A percentile compares a stretch with the other conserved stretches of the same genome.
phyloP scores from a whole-genome alignment of 2,329 filamentous ascomycete genomes.

The Leptographium galeiforme region DNA sequence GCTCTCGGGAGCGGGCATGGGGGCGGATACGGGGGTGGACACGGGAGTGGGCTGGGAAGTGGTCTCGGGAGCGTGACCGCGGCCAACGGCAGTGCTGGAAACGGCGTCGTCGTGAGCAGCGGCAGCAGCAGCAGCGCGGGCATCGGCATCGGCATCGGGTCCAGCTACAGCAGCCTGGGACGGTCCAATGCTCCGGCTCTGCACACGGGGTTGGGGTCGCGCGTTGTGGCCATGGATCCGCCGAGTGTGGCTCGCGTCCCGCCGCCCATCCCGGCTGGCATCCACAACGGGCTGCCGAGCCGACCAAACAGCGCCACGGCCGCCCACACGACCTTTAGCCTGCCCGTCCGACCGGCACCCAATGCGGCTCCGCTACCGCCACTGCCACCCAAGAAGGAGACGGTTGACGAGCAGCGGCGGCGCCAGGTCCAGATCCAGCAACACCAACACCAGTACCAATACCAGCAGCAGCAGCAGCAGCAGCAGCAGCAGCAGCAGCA shows the following conservation, averaged over 20 bases:
- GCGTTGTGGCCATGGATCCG: slow-evolving; percentile 20
- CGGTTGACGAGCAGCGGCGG: slow-evolving; percentile 35
- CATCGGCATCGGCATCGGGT: background rate
- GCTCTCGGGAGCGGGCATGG: too few relatives aligned
- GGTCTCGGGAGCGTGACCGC: background rate
- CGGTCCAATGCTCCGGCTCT: slow-evolving; percentile 28
- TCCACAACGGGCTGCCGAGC: background rate
- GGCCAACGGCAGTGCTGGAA: background rate
- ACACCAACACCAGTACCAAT: slow-evolving; percentile 4
- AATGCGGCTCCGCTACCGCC: slow-evolving; percentile 46
- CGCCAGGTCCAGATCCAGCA: slow-evolving; percentile 5
- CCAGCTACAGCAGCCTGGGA: slow-evolving; percentile 27
- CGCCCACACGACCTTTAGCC: slow-evolving; percentile 35
- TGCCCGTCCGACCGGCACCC: slow-evolving; percentile 52
- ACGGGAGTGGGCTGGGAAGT: slow-evolving; percentile 1
- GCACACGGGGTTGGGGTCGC: slow-evolving; percentile 40
- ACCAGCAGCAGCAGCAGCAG: background rate
- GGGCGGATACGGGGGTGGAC: too few relatives aligned
- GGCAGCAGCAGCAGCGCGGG: background rate
- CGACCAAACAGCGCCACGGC: slow-evolving; percentile 24
- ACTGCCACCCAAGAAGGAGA: slow-evolving; percentile 40
- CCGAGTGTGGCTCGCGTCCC: slow-evolving; percentile 21
- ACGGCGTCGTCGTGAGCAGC: background rate
- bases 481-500: slow-evolving; percentile 1
- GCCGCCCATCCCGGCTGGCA: slow-evolving; percentile 13